These are phyloP conservation scores for Buddleja alternifolia DNA, from an alignment of 257 asterid genomes.

Conservation along the genomic window DNA sequence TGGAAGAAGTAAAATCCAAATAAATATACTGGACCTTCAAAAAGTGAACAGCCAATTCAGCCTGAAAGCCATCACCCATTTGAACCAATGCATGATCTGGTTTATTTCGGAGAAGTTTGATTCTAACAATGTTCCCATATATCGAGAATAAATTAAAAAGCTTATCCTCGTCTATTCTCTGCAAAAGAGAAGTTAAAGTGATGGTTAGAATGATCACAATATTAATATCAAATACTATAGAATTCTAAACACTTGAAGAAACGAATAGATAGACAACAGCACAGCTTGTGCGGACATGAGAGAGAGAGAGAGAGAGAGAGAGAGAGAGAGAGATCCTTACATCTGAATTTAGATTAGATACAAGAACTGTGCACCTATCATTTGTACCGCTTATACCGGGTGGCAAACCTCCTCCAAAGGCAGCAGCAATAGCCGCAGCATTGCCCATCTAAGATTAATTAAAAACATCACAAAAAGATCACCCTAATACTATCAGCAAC, in stretches of 20 bases:
- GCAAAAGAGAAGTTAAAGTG: conserved; percentile 37
- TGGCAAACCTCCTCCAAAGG: conserved; percentile 96
- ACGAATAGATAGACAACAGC: background rate
- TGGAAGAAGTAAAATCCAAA: conserved; percentile 16
- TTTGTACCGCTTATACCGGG: conserved; percentile 93
- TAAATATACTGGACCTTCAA: conserved; percentile 61
- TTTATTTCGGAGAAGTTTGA: conserved; percentile 92
- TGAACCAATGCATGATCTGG: conserved; percentile 97
- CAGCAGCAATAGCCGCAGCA: conserved; percentile 96
- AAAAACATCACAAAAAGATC: conserved; percentile 20
- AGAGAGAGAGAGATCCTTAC: conserved; percentile 47
- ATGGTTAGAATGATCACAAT: conserved; percentile 18
- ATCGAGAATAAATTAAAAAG: conserved; percentile 91
- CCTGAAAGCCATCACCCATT: conserved; percentile 99
- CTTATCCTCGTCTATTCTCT: conserved; percentile 91
- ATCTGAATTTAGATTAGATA: conserved; percentile 84
- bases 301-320: background rate
- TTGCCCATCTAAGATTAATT: conserved; percentile 68
- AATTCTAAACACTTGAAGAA: conserved; percentile 6
- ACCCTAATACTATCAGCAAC: conserved; percentile 20
- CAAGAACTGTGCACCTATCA: conserved; percentile 93
- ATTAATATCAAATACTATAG: conserved; percentile 6
- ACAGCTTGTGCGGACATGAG: conserved; percentile 13
- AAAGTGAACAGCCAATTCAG: conserved; percentile 97
- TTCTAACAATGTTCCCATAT: conserved; percentile 87